Percentiles rank a stretch among this genome's conserved stretches.
Conservation (phyloP, 768 basidiomycete genomes). For the Postia placenta region DNA sequence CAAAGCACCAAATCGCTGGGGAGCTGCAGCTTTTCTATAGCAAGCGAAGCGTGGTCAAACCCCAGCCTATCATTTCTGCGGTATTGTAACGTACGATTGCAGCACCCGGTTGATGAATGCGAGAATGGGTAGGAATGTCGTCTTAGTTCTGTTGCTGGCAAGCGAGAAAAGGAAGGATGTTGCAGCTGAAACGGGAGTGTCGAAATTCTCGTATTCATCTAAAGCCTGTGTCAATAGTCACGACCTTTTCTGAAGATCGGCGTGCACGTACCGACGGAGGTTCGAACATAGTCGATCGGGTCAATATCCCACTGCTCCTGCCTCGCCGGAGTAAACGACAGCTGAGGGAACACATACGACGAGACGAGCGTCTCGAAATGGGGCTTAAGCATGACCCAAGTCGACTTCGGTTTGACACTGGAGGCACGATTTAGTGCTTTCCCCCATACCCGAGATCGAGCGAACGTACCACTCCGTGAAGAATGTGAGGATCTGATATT, state of each 20-base stretch:
- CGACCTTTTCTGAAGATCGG: background rate
- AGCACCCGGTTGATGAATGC: slow-evolving; percentile 73
- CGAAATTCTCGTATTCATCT: slow-evolving; percentile 82
- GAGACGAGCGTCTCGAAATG: slow-evolving; percentile 76
- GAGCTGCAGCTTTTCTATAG: slow-evolving; percentile 42
- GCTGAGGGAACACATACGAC: slow-evolving; percentile 79
- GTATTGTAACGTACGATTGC: slow-evolving; percentile 41
- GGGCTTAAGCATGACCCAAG: slow-evolving; percentile 83
- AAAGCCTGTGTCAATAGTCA: slow-evolving; percentile 3
- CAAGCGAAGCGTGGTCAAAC: background rate
- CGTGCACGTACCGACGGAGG: slow-evolving; percentile 54
- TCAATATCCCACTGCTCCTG: slow-evolving; percentile 74
- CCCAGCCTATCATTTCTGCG: background rate
- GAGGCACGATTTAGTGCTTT: background rate
- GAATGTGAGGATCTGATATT: slow-evolving; percentile 79
- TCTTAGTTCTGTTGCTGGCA: slow-evolving; percentile 72
- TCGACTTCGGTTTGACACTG: slow-evolving; percentile 91
- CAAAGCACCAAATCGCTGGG: slow-evolving; percentile 78
- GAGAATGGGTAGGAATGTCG: slow-evolving; percentile 78
- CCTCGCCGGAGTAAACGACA: slow-evolving; percentile 68
- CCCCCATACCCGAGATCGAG: background rate
- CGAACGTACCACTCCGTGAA: slow-evolving; percentile 75
- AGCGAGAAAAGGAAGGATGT: slow-evolving; percentile 77
- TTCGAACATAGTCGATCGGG: slow-evolving; percentile 76
- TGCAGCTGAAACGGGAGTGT: slow-evolving; percentile 72